These are phyloP conservation scores for Flaveria brownii DNA, from an alignment of 129 eudicot genomes.

Conservation along the genomic window DNA sequence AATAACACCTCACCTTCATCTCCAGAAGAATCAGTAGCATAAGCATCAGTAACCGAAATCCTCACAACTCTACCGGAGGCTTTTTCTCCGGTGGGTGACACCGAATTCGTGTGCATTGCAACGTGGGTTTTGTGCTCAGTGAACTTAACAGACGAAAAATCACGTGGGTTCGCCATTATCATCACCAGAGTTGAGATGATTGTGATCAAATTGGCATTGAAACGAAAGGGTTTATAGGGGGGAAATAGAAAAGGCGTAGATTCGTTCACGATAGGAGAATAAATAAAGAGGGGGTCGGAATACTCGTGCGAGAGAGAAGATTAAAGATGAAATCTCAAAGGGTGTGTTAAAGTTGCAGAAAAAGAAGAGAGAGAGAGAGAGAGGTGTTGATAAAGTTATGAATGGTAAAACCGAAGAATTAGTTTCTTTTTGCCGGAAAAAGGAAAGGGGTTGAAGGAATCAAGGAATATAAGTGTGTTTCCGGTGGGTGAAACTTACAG, in stretches of 20 bases:
- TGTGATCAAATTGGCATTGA: conserved; percentile 42
- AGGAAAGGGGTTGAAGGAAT: conserved; percentile 21
- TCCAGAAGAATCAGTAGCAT: conserved; percentile 87
- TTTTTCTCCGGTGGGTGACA: conserved; percentile 7
- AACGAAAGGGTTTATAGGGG: background rate
- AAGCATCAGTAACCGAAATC: conserved; percentile 72
- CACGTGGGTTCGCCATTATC: conserved; percentile 15
- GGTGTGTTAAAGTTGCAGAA: conserved; percentile 28
- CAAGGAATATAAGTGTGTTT: conserved; percentile 5
- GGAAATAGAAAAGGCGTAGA: conserved; percentile 35
- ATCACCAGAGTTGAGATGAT: background rate
- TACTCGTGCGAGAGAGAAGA: conserved; percentile 45
- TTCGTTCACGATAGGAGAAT: conserved; percentile 40
- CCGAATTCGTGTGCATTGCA: conserved; percentile 27
- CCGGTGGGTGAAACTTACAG: background rate
- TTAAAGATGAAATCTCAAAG: conserved; percentile 28
- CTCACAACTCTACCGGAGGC: conserved; percentile 46
- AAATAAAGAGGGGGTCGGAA: conserved; percentile 15
- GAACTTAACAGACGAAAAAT: conserved; percentile 46
- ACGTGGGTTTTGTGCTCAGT: conserved; percentile 57
- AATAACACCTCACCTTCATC: conserved; percentile 40
- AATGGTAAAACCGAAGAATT: background rate
- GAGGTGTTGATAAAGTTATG: background rate
- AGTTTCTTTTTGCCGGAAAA: conserved; percentile 40
- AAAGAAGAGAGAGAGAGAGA: conserved; percentile 33